A percentile compares a stretch with the other conserved stretches of the same genome.
Conservation (phyloP, 305 asterid species). For the Fraxinus xanthoxyloides region DNA sequence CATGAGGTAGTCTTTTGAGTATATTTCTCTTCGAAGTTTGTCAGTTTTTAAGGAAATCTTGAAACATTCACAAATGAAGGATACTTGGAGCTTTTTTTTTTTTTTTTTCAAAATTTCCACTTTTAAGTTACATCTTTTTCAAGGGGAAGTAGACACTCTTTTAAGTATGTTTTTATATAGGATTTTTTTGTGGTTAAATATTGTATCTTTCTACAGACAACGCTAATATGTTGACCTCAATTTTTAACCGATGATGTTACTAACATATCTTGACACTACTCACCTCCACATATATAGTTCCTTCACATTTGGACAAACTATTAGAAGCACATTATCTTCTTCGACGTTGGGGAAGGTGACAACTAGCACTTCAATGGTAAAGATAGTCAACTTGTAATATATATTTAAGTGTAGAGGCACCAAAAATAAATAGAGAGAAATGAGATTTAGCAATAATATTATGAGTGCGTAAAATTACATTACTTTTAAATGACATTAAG, state of each 20-base stretch:
- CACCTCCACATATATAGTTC: neutral
- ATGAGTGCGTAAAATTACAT: no score
- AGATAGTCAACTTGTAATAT: no score
- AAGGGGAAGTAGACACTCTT: neutral
- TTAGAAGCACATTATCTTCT: neutral
- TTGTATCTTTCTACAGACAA: no score
- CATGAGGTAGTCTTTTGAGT: neutral
- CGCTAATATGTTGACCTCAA: no score
- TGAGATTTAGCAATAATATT: no score
- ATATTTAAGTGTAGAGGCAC: no score
- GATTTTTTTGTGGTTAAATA: neutral
- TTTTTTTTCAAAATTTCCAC: neutral
- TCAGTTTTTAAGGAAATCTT: neutral
- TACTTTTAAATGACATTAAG: no score
- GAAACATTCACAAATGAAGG: neutral
- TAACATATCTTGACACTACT: neutral
- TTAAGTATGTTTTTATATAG: no score
- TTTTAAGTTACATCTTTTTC: no score
- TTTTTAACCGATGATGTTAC: neutral
- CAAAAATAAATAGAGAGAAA: no score
- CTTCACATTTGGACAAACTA: neutral
- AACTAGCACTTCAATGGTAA: no score
- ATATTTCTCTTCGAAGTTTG: neutral
- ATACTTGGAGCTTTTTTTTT: neutral
- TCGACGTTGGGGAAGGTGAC: no score